phyloP scores from a whole-genome alignment of 169 alveolate species.

The Eimeria falciformis region DNA sequence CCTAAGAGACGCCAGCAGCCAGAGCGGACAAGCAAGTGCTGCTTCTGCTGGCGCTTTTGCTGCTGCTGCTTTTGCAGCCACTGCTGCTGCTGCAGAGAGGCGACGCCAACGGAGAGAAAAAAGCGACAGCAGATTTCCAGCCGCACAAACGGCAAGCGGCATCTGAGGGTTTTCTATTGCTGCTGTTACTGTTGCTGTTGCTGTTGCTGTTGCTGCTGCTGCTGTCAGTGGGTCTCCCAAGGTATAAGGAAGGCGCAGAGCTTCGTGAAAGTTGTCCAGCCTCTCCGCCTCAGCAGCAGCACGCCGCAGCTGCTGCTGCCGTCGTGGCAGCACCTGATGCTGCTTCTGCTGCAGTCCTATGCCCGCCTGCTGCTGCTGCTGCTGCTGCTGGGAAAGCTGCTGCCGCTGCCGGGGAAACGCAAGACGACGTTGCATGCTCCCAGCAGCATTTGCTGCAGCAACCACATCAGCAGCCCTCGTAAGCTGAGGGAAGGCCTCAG shows the following conservation, averaged over 20 bases:
- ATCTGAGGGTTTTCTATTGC: background rate
- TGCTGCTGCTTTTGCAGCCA: background rate
- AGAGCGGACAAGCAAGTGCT: background rate
- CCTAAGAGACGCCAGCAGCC: constrained; percentile 6
- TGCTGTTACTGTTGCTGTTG: background rate
- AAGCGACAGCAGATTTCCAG: constrained; percentile 6
- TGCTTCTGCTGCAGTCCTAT: background rate
- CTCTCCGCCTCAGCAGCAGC: background rate
- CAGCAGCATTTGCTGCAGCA: constrained; percentile 28
- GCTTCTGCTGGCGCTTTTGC: background rate
- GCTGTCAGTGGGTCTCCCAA: background rate
- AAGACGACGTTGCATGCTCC: background rate
- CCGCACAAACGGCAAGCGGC: background rate
- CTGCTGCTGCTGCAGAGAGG: constrained; percentile 4
- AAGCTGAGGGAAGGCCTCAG: background rate
- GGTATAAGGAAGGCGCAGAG: background rate
- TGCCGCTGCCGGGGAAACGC: background rate
- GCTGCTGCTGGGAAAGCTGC: background rate
- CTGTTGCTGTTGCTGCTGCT: background rate
- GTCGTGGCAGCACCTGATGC: background rate
- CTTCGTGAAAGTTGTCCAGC: background rate
- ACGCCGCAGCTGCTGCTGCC: background rate
- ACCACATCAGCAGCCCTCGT: background rate
- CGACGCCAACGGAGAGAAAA: background rate
- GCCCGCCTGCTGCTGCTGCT: background rate